Percentiles rank a stretch among this genome's conserved stretches.
Conservation (phyloP, 2,329 filamentous ascomycete species). For the Fusarium pilosicola region DNA sequence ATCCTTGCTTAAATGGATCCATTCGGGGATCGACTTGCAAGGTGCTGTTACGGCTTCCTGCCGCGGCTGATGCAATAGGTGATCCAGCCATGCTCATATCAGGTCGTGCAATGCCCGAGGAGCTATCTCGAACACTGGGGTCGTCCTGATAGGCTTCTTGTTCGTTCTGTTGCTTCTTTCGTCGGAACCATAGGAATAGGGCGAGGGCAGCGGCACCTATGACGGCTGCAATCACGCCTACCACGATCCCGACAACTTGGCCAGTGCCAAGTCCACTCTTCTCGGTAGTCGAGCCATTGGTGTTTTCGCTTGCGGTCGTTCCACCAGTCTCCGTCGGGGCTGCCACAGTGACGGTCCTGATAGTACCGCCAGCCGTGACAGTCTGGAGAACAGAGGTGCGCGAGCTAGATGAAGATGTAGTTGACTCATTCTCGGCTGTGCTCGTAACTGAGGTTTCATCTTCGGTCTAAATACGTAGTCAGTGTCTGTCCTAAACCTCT, state of each 20-base stretch:
- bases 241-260: constrained; percentile 61
- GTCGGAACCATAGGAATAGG: constrained; percentile 57
- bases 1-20: constrained; percentile 67
- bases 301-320: constrained; percentile 32
- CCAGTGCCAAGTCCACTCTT: constrained; percentile 55
- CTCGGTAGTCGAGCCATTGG: constrained; percentile 22
- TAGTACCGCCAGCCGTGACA: constrained; percentile 63
- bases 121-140: constrained; percentile 61
- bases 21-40: constrained; percentile 71
- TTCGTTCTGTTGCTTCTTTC: constrained; percentile 56
- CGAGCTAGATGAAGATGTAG: constrained; percentile 40
- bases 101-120: constrained; percentile 58
- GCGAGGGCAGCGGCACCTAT: constrained; percentile 50
- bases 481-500: constrained; percentile 18
- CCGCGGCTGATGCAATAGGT: constrained; percentile 46
- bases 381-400: constrained; percentile 56
- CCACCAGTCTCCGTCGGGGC: constrained; percentile 52
- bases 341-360: constrained; percentile 65
- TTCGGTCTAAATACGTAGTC: constrained; percentile 27
- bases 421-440: constrained; percentile 9
- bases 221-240: constrained; percentile 60
- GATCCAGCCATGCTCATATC: constrained; percentile 54
- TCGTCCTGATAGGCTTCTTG: constrained; percentile 56
- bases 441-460: constrained; percentile 34
- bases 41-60: constrained; percentile 62